These are phyloP conservation scores for Metschnikowia santaceciliae DNA, from an alignment of 805 yeast genomes.

Conservation along the genomic window DNA sequence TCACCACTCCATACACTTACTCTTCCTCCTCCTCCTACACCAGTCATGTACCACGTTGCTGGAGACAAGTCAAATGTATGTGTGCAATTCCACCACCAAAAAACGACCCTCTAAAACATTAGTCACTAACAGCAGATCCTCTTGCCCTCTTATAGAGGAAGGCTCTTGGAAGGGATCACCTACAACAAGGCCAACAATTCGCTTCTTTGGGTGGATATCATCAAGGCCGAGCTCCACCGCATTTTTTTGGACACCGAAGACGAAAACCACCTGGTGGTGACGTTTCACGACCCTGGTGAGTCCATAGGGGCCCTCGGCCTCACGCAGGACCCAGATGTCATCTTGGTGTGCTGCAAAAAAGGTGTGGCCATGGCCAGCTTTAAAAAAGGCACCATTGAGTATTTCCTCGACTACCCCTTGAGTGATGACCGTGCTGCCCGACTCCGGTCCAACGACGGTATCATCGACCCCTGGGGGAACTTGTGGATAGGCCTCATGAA, in stretches of 20 bases:
- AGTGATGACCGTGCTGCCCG: slow-evolving; percentile 19
- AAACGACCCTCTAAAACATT: too few relatives aligned
- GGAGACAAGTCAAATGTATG: slow-evolving; percentile 12
- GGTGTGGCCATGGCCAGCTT: slow-evolving; percentile 63
- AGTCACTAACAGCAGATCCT: slow-evolving; percentile 17
- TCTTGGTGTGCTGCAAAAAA: slow-evolving; percentile 57
- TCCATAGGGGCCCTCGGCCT: slow-evolving; percentile 72
- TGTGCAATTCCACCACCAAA: background rate
- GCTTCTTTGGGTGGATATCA: slow-evolving; percentile 47
- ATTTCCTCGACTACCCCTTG: slow-evolving; percentile 38
- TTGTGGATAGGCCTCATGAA: slow-evolving; percentile 82
- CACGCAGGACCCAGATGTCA: slow-evolving; percentile 46
- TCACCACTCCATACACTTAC: too few relatives aligned
- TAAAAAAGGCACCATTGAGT: slow-evolving; percentile 30
- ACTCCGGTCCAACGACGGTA: slow-evolving; percentile 72
- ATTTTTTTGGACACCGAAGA: slow-evolving; percentile 18
- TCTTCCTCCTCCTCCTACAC: too few relatives aligned
- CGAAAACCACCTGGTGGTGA: slow-evolving; percentile 35
- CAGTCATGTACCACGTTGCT: background rate
- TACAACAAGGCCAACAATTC: slow-evolving; percentile 55
- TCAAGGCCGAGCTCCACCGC: slow-evolving; percentile 38
- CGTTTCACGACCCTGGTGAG: slow-evolving; percentile 34
- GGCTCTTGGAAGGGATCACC: slow-evolving; percentile 65
- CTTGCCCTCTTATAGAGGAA: slow-evolving; percentile 32
- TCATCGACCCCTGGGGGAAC: slow-evolving; percentile 70